A percentile compares a stretch with the other conserved stretches of the same genome.
Conservation (phyloP, 371 early-diverging fungal genomes). For the Mucor piriformis region DNA sequence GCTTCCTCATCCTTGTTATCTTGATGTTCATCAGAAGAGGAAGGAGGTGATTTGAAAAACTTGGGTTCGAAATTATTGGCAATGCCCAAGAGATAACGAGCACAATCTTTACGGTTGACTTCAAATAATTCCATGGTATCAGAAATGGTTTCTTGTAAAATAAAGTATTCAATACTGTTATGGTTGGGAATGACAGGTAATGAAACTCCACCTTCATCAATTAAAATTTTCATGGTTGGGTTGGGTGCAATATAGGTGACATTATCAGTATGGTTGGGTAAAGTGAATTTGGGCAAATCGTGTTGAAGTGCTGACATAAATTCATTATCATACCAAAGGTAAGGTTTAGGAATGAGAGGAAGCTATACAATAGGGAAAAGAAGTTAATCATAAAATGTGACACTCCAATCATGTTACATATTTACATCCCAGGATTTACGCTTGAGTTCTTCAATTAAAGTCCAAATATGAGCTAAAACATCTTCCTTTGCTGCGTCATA, state of each 20-base stretch:
- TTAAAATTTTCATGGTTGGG: constrained; percentile 37
- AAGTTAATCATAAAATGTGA: too few species aligned
- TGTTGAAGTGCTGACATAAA: constrained; percentile 65
- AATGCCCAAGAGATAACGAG: constrained; percentile 67
- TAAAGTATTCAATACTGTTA: constrained; percentile 65
- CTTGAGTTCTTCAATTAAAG: constrained; percentile 62
- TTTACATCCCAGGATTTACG: constrained; percentile 65
- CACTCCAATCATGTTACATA: too few species aligned
- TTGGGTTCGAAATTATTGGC: constrained; percentile 59
- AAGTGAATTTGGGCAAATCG: constrained; percentile 54
- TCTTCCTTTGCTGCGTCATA: constrained; percentile 56
- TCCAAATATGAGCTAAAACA: constrained; percentile 74
- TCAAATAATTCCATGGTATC: constrained; percentile 83
- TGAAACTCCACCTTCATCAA: constrained; percentile 42
- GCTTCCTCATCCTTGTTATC: constrained; percentile 24
- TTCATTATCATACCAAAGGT: constrained; percentile 59
- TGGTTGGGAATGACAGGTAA: constrained; percentile 54
- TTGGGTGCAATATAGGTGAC: constrained; percentile 32
- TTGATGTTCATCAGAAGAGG: constrained; percentile 26
- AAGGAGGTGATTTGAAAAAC: constrained; percentile 53
- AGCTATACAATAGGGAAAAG: too few species aligned
- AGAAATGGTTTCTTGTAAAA: constrained; percentile 76
- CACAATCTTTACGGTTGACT: constrained; percentile 82
- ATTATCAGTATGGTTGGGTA: constrained; percentile 46
- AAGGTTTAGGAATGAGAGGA: constrained; percentile 59